phyloP scores from a whole-genome alignment of 345 rosid species.

The Sonneratia alba region DNA sequence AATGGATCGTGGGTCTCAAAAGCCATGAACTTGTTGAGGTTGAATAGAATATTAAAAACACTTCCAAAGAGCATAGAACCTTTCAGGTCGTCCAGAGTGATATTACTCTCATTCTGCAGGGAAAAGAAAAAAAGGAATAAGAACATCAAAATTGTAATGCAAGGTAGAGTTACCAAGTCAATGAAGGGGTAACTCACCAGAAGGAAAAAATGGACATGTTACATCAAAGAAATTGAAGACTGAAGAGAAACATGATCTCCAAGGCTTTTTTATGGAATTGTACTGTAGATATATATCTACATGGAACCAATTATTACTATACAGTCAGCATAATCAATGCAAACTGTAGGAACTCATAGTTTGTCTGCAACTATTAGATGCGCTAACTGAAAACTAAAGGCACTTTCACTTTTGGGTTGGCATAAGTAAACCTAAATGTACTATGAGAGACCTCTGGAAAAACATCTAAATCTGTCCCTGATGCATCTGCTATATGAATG shows the following conservation, averaged over 20 bases:
- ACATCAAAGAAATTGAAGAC: background rate
- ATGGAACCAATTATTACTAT: background rate
- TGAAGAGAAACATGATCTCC: background rate
- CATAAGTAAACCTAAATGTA: background rate
- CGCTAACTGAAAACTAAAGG: background rate
- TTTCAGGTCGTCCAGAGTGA: conserved; percentile 61
- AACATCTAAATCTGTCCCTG: background rate
- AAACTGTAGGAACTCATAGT: background rate
- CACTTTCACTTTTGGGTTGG: background rate
- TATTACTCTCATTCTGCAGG: conserved; percentile 52
- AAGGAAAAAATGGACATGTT: background rate
- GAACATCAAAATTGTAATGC: background rate
- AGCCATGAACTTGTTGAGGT: conserved; percentile 73
- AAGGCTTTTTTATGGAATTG: background rate
- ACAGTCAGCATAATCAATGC: background rate
- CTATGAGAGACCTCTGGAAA: background rate
- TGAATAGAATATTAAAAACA: conserved; percentile 79
- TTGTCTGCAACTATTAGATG: background rate
- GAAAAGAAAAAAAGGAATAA: background rate
- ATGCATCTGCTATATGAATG: background rate
- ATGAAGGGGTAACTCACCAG: background rate
- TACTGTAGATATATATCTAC: background rate
- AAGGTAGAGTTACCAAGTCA: background rate
- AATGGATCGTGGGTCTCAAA: conserved; percentile 79
- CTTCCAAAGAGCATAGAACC: conserved; percentile 61